Conservation (phyloP, 2,329 filamentous ascomycete species). For the Trichoderma gracile region DNA sequence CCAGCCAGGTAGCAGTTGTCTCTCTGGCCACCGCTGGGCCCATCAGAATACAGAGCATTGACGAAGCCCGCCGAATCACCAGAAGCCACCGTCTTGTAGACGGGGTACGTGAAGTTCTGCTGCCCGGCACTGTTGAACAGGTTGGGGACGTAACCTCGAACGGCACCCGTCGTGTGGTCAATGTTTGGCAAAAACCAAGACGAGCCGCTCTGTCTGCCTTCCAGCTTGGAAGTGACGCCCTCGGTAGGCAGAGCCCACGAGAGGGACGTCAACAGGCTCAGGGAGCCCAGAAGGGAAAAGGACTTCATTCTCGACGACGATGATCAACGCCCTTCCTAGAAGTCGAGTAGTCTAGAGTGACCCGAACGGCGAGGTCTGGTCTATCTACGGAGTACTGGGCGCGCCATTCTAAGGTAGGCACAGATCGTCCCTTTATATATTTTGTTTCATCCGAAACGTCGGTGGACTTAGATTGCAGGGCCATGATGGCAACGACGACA, state of each 20-base stretch:
- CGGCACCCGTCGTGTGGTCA: slow-evolving; percentile 29
- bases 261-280: slow-evolving; percentile 19
- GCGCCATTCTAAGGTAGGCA: slow-evolving; percentile 3
- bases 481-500: neutral
- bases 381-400: too few relatives aligned
- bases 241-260: slow-evolving; percentile 20
- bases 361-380: slow-evolving; percentile 12
- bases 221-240: neutral
- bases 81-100: slow-evolving; percentile 27
- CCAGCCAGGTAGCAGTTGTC: slow-evolving; percentile 30
- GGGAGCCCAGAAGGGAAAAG: slow-evolving; percentile 23
- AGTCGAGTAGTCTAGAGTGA: neutral
- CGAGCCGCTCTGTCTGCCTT: slow-evolving; percentile 24
- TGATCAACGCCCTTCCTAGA: slow-evolving; percentile 17
- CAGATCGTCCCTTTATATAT: slow-evolving; percentile 20
- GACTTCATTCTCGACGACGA: slow-evolving; percentile 17
- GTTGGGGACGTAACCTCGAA: slow-evolving; percentile 29
- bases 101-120: slow-evolving; percentile 28
- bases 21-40: slow-evolving; percentile 26
- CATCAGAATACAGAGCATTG: slow-evolving; percentile 25
- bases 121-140: slow-evolving; percentile 23
- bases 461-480: slow-evolving; percentile 11
- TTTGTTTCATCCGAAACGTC: neutral
- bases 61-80: slow-evolving; percentile 24
- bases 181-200: slow-evolving; percentile 31